phyloP scores from a whole-genome alignment of 352 stramenopile species.

The Phytopythium delawarense region DNA sequence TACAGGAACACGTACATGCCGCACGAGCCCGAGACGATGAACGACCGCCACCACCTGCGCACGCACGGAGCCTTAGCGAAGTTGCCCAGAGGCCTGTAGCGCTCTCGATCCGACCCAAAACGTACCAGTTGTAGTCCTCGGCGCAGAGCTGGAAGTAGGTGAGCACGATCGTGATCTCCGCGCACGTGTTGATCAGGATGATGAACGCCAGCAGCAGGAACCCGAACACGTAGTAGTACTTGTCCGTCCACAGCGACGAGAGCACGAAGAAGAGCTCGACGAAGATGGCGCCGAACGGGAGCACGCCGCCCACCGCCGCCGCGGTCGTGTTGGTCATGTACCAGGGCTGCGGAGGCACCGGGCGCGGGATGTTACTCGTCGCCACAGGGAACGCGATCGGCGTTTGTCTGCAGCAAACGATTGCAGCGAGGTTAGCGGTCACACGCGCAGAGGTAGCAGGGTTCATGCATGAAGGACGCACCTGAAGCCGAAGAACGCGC shows the following conservation, averaged over 20 bases:
- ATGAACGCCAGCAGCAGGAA: constrained; percentile 98
- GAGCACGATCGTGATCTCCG: constrained; percentile 99
- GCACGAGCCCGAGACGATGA: constrained; percentile 95
- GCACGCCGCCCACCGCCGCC: constrained; percentile 94
- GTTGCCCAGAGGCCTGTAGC: background rate
- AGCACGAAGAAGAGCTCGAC: constrained; percentile 99
- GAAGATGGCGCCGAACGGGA: constrained; percentile 99
- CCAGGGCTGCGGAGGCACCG: constrained; percentile 98
- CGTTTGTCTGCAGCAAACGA: constrained; percentile 40
- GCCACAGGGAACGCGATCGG: constrained; percentile 95
- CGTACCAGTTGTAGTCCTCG: constrained; percentile 99
- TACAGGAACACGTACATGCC: constrained; percentile 99
- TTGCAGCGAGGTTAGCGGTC: constrained; percentile 3
- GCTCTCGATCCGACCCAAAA: constrained; percentile 5
- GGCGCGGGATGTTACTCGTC: constrained; percentile 97
- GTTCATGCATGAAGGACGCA: constrained; percentile 31
- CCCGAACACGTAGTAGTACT: constrained; percentile 99
- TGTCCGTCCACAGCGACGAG: constrained; percentile 97
- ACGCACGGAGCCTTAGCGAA: background rate
- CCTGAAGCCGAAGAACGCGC: constrained; percentile 98
- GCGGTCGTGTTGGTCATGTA: constrained; percentile 96
- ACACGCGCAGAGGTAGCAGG: background rate
- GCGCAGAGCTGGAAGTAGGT: constrained; percentile 99
- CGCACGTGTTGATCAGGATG: constrained; percentile 98
- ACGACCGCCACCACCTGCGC: constrained; percentile 96